Conservation (phyloP, 495 filamentous ascomycete genomes). For the Hypoxylon intermedium region DNA sequence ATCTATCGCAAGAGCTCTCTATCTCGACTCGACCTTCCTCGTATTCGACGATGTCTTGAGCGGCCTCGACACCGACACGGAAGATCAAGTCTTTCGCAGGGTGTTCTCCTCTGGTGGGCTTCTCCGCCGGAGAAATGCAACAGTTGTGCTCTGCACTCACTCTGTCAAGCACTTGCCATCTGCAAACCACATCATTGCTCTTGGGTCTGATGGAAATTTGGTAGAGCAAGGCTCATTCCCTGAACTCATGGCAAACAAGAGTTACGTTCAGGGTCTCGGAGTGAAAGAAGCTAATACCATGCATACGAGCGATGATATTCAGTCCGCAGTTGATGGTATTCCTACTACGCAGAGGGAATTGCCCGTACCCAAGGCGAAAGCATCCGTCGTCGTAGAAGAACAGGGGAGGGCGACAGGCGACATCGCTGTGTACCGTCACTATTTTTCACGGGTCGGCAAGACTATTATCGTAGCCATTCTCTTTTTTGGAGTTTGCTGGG, state of each 20-base stretch:
- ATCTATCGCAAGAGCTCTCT: constrained; percentile 65
- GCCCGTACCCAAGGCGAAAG: neutral
- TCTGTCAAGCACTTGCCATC: constrained; percentile 49
- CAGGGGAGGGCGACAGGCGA: constrained; percentile 34
- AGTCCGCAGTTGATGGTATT: neutral
- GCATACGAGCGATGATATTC: neutral
- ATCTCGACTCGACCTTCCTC: constrained; percentile 61
- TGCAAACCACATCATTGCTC: constrained; percentile 56
- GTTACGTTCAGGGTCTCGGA: constrained; percentile 36
- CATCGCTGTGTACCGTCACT: constrained; percentile 46
- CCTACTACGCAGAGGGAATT: neutral
- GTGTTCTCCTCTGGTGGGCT: constrained; percentile 64
- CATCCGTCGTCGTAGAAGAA: neutral
- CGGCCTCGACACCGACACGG: constrained; percentile 66
- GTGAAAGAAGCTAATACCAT: constrained; percentile 2
- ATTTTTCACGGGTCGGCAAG: constrained; percentile 43
- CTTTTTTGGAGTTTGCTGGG: constrained; percentile 40
- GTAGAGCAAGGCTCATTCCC: constrained; percentile 53
- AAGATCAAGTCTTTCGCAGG: constrained; percentile 65
- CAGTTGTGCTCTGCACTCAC: constrained; percentile 58
- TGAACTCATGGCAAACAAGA: constrained; percentile 35
- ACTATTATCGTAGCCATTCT: constrained; percentile 18
- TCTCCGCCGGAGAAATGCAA: constrained; percentile 55
- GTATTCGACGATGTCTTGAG: constrained; percentile 68
- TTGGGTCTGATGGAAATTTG: constrained; percentile 48